These are phyloP conservation scores for Vanrija humicola DNA, from an alignment of 1,284 basidiomycete genomes.

Conservation along the genomic window DNA sequence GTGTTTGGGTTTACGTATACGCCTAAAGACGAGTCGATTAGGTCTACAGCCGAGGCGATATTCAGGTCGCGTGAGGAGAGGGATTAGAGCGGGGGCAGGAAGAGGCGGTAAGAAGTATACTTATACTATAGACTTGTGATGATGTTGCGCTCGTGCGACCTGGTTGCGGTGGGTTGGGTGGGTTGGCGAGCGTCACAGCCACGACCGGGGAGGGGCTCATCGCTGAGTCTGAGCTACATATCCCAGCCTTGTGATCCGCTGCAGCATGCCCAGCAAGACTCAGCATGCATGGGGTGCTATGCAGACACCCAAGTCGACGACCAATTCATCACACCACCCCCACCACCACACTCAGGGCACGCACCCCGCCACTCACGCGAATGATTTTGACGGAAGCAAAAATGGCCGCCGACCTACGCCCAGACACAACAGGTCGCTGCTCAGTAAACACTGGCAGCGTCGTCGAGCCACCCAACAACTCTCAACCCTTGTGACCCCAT, in stretches of 20 bases:
- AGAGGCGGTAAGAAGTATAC: too few species aligned
- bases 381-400: conserved; percentile 3
- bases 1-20: neutral
- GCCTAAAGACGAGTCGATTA: conserved; percentile 4
- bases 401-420: neutral
- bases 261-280: too few species aligned
- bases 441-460: neutral
- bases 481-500: neutral
- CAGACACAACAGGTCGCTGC: neutral
- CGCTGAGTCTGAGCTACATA: too few species aligned
- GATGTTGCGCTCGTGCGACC: too few species aligned
- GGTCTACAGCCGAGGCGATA: neutral
- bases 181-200: too few species aligned
- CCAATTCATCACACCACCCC: neutral
- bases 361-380: neutral
- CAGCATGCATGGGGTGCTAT: neutral
- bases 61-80: too few species aligned
- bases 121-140: too few species aligned
- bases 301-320: neutral
- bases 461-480: neutral
- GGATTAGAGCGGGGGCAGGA: too few species aligned
- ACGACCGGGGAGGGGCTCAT: too few species aligned
- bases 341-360: neutral
- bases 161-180: too few species aligned
- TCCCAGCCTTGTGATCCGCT: too few species aligned